Base-by-base conservation (phyloP, 1,139 yeast genomes). In the Yamadazyma blattariae region DNA sequence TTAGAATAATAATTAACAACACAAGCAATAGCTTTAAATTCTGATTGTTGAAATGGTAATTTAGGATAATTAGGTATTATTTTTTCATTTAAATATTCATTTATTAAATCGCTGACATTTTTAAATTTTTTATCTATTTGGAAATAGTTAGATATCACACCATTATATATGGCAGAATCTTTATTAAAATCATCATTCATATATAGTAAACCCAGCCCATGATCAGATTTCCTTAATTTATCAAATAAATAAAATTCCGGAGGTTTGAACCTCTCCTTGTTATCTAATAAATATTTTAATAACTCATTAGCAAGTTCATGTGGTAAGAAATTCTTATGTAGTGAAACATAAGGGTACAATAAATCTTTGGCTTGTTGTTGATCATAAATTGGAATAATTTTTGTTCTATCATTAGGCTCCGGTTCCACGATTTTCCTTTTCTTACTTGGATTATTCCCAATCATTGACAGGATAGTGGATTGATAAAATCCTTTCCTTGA, bases 221-320 rank as follows among this genome's bases (percentile, higher is more conserved):
- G 87, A 18, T 75, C 71, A 0, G 89, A 75, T 7, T 50, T 52
- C 32, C 85, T 82, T 33, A 63, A 53, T 16, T 79, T 72, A 2
- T 81, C 88, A 46, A 82, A 83, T 12, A 84, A 59, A 39, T 72
- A 68, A 48, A 84, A 84, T 39, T 64, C 59, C 12, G 63, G 61
- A 2, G 59, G 54, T 2, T 46, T 44, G 59, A 79, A 75, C 0
- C 48, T 38, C 1, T 59, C 46, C 5, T 65, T 57, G 27, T 71
- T 74, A 1, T 59, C 51, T 39, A 74, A 41, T 11, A 81, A 56
- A 19, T 61, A 57, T 8, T 47, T 38, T 2, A 81, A 55, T 3
- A 81, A 47, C 0, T 48, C 46, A 26, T 73, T 63, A 0, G 87
- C 75, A 8, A 76, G 39, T 0, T 67, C 63, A 1, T 52, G 38